Evolutionary conservation across 331 rosid genomes (phyloP), one percentile per base, ranked within the genome.

Genomic region (Dryas integrifolia): DNA sequence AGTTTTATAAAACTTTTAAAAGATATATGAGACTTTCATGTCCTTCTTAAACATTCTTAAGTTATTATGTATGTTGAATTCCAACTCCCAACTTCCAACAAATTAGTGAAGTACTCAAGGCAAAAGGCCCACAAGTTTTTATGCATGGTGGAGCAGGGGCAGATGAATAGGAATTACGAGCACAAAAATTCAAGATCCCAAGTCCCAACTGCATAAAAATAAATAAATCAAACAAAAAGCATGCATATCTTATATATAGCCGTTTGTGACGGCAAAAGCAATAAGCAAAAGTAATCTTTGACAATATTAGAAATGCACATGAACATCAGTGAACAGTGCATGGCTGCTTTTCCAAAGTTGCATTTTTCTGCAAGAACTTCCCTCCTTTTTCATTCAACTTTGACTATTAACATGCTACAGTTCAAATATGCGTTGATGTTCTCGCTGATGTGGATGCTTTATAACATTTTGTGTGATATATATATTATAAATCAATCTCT

Each of bases 311-410:
- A 30, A 30, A 30, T 30, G 35, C 0, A 30, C 35, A 30, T 30
- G 35, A 30, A 2, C 35, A 30, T 30, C 35, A 30, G 35, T 30
- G 0, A 30, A 30, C 35, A 1, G 35, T 1, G 35, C 35, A 30
- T 26, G 24, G 58, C 24, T 45, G 71, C 72, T 45, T 67, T 79
- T 12, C 59, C 46, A 61, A n/a, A 35, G 60, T 67, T 43, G 4
- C 30, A 69, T 5, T 68, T 69, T 49, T 3, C 41, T 5, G 3
- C 59, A 1, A n/a, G 51, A 66, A 38, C 62, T 45, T 47, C 80
- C 81, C 84, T 72, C 81, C 67, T 65, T 58, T 65, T 53, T 26
- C 0, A 9, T 66, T 75, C 81, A 76, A 80, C 68, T 71, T 70
- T 79, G 48, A 7, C 35, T 30, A 50, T 3, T 68, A 51, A 24